These are phyloP conservation scores for Raddia distichophylla DNA, from an alignment of 176 grass and related monocot species.

Conservation along the genomic window DNA sequence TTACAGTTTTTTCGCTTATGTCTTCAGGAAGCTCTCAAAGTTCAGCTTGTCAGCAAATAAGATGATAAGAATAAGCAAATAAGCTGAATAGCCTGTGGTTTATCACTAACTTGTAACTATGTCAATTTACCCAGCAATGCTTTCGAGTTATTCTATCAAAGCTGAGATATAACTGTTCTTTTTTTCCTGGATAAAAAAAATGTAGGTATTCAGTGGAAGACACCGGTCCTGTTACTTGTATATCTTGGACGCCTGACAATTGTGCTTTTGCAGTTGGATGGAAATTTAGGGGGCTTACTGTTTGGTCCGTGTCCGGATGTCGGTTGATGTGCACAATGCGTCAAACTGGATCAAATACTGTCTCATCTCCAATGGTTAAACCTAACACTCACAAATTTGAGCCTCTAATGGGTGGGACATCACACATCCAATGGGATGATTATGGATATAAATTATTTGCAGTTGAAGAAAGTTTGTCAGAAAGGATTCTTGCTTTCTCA, in stretches of 20 bases:
- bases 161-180: slow-evolving; percentile 11
- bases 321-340: slow-evolving; percentile 97
- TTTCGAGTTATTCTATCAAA: slow-evolving; percentile 39
- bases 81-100: neutral
- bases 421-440: slow-evolving; percentile 95
- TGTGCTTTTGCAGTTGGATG: slow-evolving; percentile 97
- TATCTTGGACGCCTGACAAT: slow-evolving; percentile 97
- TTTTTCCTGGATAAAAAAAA: slow-evolving; percentile 19
- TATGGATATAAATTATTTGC: slow-evolving; percentile 90
- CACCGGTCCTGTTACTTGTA: slow-evolving; percentile 91
- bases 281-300: slow-evolving; percentile 93
- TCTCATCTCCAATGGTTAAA: slow-evolving; percentile 80
- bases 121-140: neutral
- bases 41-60: too few species aligned
- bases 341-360: slow-evolving; percentile 76
- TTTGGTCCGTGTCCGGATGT: slow-evolving; percentile 97
- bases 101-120: slow-evolving; percentile 9
- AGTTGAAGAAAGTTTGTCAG: slow-evolving; percentile 83
- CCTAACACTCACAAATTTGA: slow-evolving; percentile 71
- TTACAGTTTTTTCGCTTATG: too few species aligned
- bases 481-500: slow-evolving; percentile 86
- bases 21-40: too few species aligned
- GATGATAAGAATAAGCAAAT: too few species aligned
- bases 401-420: slow-evolving; percentile 87
- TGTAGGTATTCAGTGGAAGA: slow-evolving; percentile 97